These are phyloP conservation scores for Yarrowia galli DNA, from an alignment of 1,139 yeast genomes.

Conservation along the genomic window DNA sequence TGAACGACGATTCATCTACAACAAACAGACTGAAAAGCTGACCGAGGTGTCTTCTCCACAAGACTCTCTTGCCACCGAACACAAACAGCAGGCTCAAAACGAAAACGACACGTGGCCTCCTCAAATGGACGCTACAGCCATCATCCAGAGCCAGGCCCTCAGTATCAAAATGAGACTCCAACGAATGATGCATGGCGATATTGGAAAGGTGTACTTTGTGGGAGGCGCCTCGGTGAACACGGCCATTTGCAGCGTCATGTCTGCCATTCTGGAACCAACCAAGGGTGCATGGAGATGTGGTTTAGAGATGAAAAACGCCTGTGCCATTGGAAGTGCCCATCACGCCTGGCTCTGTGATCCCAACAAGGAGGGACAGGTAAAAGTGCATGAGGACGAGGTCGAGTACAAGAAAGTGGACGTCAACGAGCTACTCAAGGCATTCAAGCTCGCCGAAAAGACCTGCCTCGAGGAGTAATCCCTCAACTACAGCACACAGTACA, in stretches of 20 bases:
- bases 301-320: conserved; percentile 84
- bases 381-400: conserved; percentile 20
- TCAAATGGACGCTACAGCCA: conserved; percentile 75
- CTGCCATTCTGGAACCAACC: conserved; percentile 68
- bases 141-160: conserved; percentile 85
- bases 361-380: neutral
- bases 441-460: conserved; percentile 17
- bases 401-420: conserved; percentile 14
- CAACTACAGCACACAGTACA: neutral
- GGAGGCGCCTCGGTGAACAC: conserved; percentile 86
- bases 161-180: conserved; percentile 82
- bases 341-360: conserved; percentile 44
- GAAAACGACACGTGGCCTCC: conserved; percentile 52
- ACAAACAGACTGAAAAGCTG: neutral
- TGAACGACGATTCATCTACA: conserved; percentile 42
- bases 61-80: neutral
- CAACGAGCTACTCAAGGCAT: conserved; percentile 20
- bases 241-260: conserved; percentile 71
- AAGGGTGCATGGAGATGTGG: conserved; percentile 64
- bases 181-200: conserved; percentile 67
- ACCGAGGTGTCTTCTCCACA: neutral
- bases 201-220: conserved; percentile 77
- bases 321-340: conserved; percentile 97
- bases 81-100: neutral
- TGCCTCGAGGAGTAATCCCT: neutral